These are phyloP conservation scores for Neovahlkampfia damariscottae DNA, from an alignment of 78 protist genomes.

Conservation along the genomic window DNA sequence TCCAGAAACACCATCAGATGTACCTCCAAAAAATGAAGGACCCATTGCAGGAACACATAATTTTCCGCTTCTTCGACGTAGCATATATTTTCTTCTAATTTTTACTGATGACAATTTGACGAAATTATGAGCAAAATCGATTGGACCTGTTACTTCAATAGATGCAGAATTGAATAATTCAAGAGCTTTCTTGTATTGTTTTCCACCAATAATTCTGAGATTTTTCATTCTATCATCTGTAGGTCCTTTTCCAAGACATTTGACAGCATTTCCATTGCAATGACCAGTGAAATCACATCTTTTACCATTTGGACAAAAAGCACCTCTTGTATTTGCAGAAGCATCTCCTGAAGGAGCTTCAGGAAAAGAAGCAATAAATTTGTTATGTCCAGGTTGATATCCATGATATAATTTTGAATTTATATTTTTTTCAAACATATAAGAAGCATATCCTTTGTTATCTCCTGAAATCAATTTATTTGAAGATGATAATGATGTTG, in stretches of 20 bases:
- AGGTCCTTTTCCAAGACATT: slow-evolving; percentile 40
- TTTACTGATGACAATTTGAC: slow-evolving; percentile 27
- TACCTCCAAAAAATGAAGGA: slow-evolving; percentile 56
- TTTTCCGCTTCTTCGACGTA: not conserved
- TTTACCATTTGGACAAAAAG: slow-evolving; percentile 42
- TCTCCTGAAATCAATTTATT: slow-evolving; percentile 51
- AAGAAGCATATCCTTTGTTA: slow-evolving; percentile 69
- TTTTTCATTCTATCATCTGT: slow-evolving; percentile 37
- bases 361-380: slow-evolving; percentile 59
- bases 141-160: slow-evolving; percentile 30
- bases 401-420: slow-evolving; percentile 17
- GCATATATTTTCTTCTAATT: slow-evolving; percentile 16
- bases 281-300: slow-evolving; percentile 34
- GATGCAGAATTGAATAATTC: slow-evolving; percentile 18
- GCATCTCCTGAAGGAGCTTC: slow-evolving; percentile 61
- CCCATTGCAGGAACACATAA: slow-evolving; percentile 60
- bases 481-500: slow-evolving; percentile 53
- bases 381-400: slow-evolving; percentile 28
- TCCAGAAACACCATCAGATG: slow-evolving; percentile 63
- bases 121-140: slow-evolving; percentile 30
- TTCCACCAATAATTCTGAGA: slow-evolving; percentile 45
- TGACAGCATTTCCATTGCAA: slow-evolving; percentile 39
- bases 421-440: slow-evolving; percentile 27
- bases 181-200: slow-evolving; percentile 33
- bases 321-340: slow-evolving; percentile 51